Evolutionary conservation across 768 basidiomycete species (phyloP).

Genomic region (Phanerodontia chrysosporium): DNA sequence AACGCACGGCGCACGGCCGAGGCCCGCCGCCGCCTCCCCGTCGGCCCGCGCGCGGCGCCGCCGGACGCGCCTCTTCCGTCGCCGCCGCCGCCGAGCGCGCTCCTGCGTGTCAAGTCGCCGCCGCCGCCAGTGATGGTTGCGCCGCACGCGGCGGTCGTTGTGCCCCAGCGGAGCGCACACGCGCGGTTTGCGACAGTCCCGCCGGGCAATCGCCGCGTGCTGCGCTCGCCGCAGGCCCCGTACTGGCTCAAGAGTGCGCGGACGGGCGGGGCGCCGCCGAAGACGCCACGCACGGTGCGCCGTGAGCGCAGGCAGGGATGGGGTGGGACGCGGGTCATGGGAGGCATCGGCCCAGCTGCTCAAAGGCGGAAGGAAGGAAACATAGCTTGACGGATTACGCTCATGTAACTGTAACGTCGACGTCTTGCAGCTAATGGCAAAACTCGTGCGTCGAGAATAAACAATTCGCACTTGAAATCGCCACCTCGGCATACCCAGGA

Average conservation of each 20-base stretch:
- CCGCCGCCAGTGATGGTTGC: neutral
- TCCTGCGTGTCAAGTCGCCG: constrained; percentile 10
- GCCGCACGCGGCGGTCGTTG: neutral
- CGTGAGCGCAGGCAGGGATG: constrained; percentile 24
- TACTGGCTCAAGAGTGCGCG: constrained; percentile 23
- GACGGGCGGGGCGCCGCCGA: constrained; percentile 1
- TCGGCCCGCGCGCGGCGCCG: constrained; percentile 4
- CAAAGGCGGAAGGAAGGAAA: constrained; percentile 21
- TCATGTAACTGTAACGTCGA: too few species aligned
- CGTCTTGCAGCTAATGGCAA: too few species aligned
- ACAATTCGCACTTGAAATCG: too few species aligned
- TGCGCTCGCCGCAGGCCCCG: constrained; percentile 17
- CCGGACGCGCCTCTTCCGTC: constrained; percentile 12
- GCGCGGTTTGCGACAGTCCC: neutral
- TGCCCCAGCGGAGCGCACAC: neutral
- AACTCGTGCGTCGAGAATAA: too few species aligned
- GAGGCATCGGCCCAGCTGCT: constrained; percentile 17
- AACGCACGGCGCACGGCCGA: constrained; percentile 19
- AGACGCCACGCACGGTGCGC: constrained; percentile 21
- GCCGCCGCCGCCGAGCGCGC: constrained; percentile 13
- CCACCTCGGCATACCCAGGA: too few species aligned
- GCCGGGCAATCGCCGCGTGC: neutral
- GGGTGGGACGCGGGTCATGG: constrained; percentile 23
- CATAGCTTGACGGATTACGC: too few species aligned
- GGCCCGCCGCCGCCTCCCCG: constrained; percentile 15